These are phyloP conservation scores for Camellia lanceoleosa DNA, from an alignment of 148 eudicot species.

Conservation along the genomic window DNA sequence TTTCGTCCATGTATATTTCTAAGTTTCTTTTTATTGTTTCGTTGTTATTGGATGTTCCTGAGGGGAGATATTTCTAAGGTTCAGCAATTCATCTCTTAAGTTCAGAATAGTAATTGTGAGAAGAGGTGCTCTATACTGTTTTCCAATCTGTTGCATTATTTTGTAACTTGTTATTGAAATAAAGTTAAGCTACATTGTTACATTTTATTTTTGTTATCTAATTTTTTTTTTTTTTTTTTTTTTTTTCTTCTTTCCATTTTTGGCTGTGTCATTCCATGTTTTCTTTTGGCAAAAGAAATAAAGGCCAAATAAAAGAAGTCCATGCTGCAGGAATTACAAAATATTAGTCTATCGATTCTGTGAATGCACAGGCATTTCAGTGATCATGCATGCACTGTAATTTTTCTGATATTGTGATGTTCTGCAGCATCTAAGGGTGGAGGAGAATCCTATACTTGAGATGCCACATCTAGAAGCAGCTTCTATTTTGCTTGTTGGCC, in stretches of 20 bases:
- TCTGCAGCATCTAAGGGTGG: slow-evolving; percentile 88
- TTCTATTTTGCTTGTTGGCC: slow-evolving; percentile 87
- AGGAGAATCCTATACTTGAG: slow-evolving; percentile 94
- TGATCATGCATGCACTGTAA: neutral
- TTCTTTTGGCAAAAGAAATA: too few species aligned
- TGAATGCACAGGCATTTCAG: neutral
- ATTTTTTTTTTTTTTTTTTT: neutral
- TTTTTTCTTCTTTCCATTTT: neutral
- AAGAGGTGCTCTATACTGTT: neutral
- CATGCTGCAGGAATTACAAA: neutral
- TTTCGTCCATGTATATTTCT: too few species aligned
- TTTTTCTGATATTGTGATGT: slow-evolving; percentile 20
- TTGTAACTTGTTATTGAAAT: neutral
- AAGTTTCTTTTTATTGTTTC: too few species aligned
- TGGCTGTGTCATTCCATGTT: neutral
- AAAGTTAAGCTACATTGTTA: neutral
- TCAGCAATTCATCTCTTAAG: neutral
- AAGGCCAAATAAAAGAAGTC: neutral
- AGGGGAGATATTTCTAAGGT: neutral
- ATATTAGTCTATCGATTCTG: too few species aligned
- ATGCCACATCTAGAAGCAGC: slow-evolving; percentile 97
- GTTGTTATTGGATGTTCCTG: too few species aligned
- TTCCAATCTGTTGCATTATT: neutral
- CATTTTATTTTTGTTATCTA: neutral
- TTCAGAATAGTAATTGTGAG: neutral